phyloP scores from a whole-genome alignment of 1,284 basidiomycete species.

The Gymnopus androsaceus region DNA sequence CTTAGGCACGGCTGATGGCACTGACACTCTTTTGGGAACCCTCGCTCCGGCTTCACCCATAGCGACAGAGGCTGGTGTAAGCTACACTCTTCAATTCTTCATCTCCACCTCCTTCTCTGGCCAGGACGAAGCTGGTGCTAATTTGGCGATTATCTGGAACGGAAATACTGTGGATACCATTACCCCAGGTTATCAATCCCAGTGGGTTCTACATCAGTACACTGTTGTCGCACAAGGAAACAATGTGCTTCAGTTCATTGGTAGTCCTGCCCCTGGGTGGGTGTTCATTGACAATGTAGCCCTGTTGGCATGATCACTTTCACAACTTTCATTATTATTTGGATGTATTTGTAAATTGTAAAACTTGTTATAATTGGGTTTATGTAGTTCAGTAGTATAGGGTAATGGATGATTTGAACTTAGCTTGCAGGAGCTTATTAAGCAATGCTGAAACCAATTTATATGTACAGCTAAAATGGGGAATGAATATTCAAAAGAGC shows the following conservation, averaged over 20 bases:
- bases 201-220: conserved; percentile 32
- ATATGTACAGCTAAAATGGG: too few relatives aligned
- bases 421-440: too few relatives aligned
- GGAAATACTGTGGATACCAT: conserved; percentile 30
- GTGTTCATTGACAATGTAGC: conserved; percentile 36
- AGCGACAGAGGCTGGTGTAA: conserved; percentile 29
- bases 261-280: conserved; percentile 36
- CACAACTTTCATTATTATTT: neutral
- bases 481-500: too few relatives aligned
- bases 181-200: conserved; percentile 29
- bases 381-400: too few relatives aligned
- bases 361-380: too few relatives aligned
- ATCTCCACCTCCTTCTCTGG: conserved; percentile 35
- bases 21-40: conserved; percentile 32
- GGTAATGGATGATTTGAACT: too few relatives aligned
- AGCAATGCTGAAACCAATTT: too few relatives aligned
- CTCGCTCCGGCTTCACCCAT: conserved; percentile 29
- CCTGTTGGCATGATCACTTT: conserved; percentile 19
- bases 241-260: conserved; percentile 35
- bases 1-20: conserved; percentile 33
- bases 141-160: conserved; percentile 37
- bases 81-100: conserved; percentile 38
- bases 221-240: conserved; percentile 32
- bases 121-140: conserved; percentile 25
- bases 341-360: neutral